Conservation (phyloP, 2,329 filamentous ascomycete genomes). For the Cytospora mali region DNA sequence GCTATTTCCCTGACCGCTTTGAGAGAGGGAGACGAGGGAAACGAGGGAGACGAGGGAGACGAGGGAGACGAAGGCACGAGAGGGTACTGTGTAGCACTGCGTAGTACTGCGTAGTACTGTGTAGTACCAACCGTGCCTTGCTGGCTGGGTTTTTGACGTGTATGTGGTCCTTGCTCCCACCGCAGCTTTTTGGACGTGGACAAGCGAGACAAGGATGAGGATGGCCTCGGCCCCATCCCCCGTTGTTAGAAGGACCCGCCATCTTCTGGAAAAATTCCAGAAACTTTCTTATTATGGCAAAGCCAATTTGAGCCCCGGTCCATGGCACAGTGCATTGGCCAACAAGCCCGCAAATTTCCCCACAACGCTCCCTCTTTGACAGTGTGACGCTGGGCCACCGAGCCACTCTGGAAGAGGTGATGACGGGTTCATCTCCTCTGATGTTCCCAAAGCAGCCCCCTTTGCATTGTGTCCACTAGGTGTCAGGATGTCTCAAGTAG, state of each 20-base stretch:
- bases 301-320: slow-evolving; percentile 22
- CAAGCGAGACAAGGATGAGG: slow-evolving; percentile 21
- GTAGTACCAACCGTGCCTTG: not conserved
- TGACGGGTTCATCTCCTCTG: slow-evolving; percentile 24
- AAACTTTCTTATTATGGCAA: slow-evolving; percentile 24
- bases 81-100: too few species aligned
- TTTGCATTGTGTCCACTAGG: slow-evolving; percentile 21
- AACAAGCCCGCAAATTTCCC: slow-evolving; percentile 22
- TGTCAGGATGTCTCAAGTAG: slow-evolving; percentile 20
- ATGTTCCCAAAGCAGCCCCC: slow-evolving; percentile 15
- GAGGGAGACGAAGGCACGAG: too few species aligned
- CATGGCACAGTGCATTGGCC: slow-evolving; percentile 22
- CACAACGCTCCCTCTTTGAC: slow-evolving; percentile 23
- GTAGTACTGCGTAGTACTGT: not conserved
- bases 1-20: slow-evolving; percentile 20
- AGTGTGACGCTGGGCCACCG: slow-evolving; percentile 20
- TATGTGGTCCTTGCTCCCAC: slow-evolving; percentile 22
- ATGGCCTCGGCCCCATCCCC: slow-evolving; percentile 18
- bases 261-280: slow-evolving; percentile 28
- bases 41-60: too few species aligned
- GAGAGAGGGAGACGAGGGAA: slow-evolving; percentile 4
- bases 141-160: slow-evolving; percentile 8
- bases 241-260: slow-evolving; percentile 19
- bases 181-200: slow-evolving; percentile 17
- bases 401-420: slow-evolving; percentile 13